Evolutionary conservation across 2,329 filamentous ascomycete species (phyloP).

Genomic region (Truncatella angustata): DNA sequence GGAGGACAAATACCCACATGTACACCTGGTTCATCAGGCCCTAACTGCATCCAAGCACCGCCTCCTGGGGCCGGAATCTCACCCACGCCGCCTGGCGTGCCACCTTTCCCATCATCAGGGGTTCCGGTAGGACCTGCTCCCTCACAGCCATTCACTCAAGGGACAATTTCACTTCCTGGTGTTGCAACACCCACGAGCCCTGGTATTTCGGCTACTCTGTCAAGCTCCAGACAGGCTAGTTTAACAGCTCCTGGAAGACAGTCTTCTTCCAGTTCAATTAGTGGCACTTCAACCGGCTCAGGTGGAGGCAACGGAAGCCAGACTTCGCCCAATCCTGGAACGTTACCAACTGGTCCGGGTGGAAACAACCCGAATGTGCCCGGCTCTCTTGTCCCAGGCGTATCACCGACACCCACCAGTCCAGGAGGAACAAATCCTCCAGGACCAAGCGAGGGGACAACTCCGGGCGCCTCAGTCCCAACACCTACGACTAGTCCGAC

Average conservation of each 20-base stretch:
- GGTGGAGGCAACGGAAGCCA: not conserved
- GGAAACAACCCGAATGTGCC: not conserved
- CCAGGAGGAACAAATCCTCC: not conserved
- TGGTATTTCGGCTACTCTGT: not conserved
- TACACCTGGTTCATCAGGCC: constrained; percentile 5
- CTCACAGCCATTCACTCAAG: not conserved
- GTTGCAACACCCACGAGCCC: constrained; percentile 4
- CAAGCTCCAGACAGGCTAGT: not conserved
- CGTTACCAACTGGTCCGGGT: not conserved
- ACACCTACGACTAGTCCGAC: not conserved
- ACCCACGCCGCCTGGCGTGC: not conserved
- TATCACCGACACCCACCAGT: not conserved
- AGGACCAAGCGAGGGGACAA: not conserved
- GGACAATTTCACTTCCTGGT: constrained; percentile 2
- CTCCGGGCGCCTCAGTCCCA: not conserved
- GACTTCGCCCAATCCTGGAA: not conserved
- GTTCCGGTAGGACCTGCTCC: not conserved
- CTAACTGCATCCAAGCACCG: constrained; percentile 5
- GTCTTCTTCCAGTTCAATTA: not conserved
- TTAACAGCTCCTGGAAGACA: constrained; percentile 2
- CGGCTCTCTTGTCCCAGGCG: not conserved
- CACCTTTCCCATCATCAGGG: not conserved
- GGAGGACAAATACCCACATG: constrained; percentile 1
- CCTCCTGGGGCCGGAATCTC: not conserved
- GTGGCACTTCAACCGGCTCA: not conserved